Base-by-base conservation (phyloP, 768 basidiomycete genomes). In the Clitopilus passeckerianus region DNA sequence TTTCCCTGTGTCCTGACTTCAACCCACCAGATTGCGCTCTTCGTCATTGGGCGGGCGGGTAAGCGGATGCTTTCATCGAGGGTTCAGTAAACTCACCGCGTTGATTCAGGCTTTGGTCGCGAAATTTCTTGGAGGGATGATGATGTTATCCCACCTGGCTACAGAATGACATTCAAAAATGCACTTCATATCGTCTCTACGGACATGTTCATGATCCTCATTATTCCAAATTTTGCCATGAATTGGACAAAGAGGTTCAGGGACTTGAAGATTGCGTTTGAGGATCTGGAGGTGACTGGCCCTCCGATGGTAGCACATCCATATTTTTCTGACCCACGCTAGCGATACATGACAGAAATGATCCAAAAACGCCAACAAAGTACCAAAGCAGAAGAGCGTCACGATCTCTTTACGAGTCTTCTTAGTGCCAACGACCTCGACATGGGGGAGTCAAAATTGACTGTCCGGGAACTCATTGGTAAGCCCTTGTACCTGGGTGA, bases 1-100 rank as follows among this genome's bases (percentile, higher is more conserved):
- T 23, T 12, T 6, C 53, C 33, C 22, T 22, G 9, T n/a, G 34
- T n/a, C 37, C 43, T 14, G 30, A 64, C 44, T 65, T 65, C 14
- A 61, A 65, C 16, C 41, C 24, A 22, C 43, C 54, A 85, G 85
- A 77, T 85, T 41, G 79, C 84, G 0, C 75, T 86, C 1, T 80
- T 82, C 56, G 77, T 84, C 33, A 82, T 86, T 57, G 76, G 83
- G 27, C 75, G 75, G 1, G 84, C 85, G 60, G 84, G 80, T 80
- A 60, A 27, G 66, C 61, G 1, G n/a, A 22, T 20, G 24, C 20
- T 18, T n/a, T 5, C 27, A 7, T 7, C 7, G 27, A 20, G n/a
- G 15, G 10, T 50, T 12, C 12, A 10, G 16, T 50, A 30, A 5
- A 18, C 22, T 50, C n/a, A 50, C 22, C 20, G 5, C 37, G n/a